Evolutionary conservation across 1,284 basidiomycete genomes (phyloP).

Genomic region (Sparassis latifolia): DNA sequence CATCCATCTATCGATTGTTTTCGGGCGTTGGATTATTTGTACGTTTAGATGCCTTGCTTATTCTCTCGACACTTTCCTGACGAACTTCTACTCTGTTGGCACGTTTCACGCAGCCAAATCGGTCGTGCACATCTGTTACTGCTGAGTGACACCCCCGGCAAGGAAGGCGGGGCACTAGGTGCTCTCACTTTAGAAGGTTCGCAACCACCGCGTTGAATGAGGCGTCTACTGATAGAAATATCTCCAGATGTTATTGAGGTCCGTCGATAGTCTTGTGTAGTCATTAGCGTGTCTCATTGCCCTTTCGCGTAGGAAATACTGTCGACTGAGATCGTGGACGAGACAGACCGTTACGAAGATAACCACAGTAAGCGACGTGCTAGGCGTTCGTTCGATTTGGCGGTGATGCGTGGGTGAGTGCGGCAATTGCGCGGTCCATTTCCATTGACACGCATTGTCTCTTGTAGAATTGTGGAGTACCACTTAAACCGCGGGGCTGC

Average conservation of each 20-base stretch:
- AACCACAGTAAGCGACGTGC: conserved; percentile 74
- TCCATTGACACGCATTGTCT: background rate
- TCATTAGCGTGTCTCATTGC: too few relatives aligned
- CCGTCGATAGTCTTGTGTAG: too few relatives aligned
- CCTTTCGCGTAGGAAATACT: conserved; percentile 58
- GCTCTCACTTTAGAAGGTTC: conserved; percentile 76
- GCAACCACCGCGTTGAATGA: background rate
- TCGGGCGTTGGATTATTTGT: conserved; percentile 84
- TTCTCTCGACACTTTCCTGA: too few relatives aligned
- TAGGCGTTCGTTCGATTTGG: conserved; percentile 63
- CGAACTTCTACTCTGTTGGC: too few relatives aligned
- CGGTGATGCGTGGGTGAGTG: conserved; percentile 75
- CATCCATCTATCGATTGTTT: conserved; percentile 81
- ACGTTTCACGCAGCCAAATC: conserved; percentile 64
- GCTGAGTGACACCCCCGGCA: conserved; percentile 79
- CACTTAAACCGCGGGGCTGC: conserved; percentile 10
- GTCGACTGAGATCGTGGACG: conserved; percentile 84
- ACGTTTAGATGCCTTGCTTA: conserved; percentile 17
- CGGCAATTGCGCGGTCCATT: background rate
- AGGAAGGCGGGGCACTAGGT: conserved; percentile 75
- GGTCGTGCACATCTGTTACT: conserved; percentile 91
- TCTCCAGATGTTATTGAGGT: too few relatives aligned
- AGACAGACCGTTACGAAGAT: conserved; percentile 84
- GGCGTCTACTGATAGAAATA: too few relatives aligned
- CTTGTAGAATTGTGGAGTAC: conserved; percentile 23